Evolutionary conservation across 1,284 basidiomycete genomes (phyloP).

Genomic region (Cryptococcus sp.): DNA sequence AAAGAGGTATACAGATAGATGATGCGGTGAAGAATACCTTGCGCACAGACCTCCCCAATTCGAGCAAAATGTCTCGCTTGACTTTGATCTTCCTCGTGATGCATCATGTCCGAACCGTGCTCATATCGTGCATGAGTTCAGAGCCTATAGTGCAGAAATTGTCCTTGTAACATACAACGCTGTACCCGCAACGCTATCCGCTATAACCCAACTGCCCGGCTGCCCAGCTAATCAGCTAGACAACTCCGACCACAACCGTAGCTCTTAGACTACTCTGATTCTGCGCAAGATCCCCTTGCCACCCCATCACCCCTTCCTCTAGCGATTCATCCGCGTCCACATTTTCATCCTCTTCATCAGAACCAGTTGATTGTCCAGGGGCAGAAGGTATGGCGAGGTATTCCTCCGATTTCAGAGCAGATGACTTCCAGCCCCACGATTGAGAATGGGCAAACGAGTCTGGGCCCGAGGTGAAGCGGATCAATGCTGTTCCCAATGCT

Average conservation of each 20-base stretch:
- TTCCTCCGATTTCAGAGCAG: slow-evolving; percentile 50
- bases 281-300: slow-evolving; percentile 37
- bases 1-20: no score
- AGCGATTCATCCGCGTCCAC: slow-evolving; percentile 56
- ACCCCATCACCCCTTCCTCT: slow-evolving; percentile 59
- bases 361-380: slow-evolving; percentile 59
- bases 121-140: no score
- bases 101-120: no score
- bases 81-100: no score
- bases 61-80: background rate
- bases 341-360: slow-evolving; percentile 53
- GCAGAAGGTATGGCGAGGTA: slow-evolving; percentile 39
- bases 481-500: slow-evolving; percentile 76
- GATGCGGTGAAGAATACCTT: no score
- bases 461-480: slow-evolving; percentile 76
- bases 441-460: slow-evolving; percentile 74
- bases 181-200: background rate
- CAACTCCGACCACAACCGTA: slow-evolving; percentile 38
- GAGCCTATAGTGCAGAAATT: background rate
- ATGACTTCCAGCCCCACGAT: slow-evolving; percentile 59
- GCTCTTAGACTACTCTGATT: slow-evolving; percentile 42
- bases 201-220: background rate
- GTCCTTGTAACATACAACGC: background rate
- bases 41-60: no score
- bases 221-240: slow-evolving; percentile 11